Base-by-base conservation (phyloP, 2,329 filamentous ascomycete species). In the Colletotrichum shisoi region DNA sequence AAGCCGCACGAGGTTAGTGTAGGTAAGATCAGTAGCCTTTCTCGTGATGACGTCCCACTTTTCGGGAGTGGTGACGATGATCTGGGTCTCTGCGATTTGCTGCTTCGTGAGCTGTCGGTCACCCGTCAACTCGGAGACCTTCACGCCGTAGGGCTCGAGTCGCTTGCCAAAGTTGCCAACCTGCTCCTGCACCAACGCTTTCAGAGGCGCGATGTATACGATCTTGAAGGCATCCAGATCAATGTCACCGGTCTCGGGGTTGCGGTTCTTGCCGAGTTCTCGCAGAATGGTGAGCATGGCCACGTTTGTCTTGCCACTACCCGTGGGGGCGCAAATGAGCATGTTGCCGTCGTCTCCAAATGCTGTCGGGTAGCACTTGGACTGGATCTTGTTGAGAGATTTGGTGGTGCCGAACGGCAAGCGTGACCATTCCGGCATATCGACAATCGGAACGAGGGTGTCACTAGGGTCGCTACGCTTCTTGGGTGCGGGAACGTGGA, bases 1-100 rank as follows among this genome's bases (percentile, higher is more conserved):
- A 12, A 99, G 85, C 45, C 94, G 90, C 31, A 99, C 95, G n/a
- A 99, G 87, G 73, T 96, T 96, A 17, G 94, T 99, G 79, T 99
- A 99, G 73, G 93, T 96, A 62, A 95, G 87, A 76, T 99, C 96
- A 1, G 94, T 97, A 7, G 94, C 94, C 79, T 99, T 99, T 79
- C 96, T 89, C 6, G 96, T 99, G 72, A 99, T 97, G 72, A 99
- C 94, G 79, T 99, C 95, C 91, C 93, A 99, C 81, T 99, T 99
- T 79, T 99, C 95, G 21, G 95, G 95, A 0, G 95, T 99, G 0
- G 95, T 99, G 67, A 99, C 94, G 72, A 99, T 99, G 72, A 99
- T 90, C 77, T 99, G 94, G 0, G 95, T 99, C 74, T 99, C 95
- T 1, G 94, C 89, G 70, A 99, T 98, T 82, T 99, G 95, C 78